Evolutionary conservation across 2,329 filamentous ascomycete species (phyloP).

Genomic region (Aspergillus ibericus): DNA sequence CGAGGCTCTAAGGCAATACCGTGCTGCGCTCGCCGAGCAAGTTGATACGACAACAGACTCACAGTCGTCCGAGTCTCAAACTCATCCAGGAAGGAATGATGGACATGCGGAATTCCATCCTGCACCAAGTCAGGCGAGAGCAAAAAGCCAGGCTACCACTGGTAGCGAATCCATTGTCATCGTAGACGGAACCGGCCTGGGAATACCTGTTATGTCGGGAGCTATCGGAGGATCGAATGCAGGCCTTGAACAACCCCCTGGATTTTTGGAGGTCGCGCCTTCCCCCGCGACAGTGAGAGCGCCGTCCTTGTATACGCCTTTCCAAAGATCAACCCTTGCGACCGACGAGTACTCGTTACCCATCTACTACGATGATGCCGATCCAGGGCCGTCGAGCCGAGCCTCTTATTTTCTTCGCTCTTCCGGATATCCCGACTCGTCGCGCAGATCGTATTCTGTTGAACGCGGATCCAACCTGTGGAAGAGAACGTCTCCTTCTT

Average conservation of each 20-base stretch:
- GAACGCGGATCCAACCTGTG: constrained; percentile 25
- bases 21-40: constrained; percentile 59
- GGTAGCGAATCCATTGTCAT: constrained; percentile 93
- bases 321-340: constrained; percentile 22
- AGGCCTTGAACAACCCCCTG: constrained; percentile 17
- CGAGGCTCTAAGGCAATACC: constrained; percentile 74
- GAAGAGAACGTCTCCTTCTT: constrained; percentile 33
- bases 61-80: background rate
- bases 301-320: constrained; percentile 19
- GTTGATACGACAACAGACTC: constrained; percentile 7
- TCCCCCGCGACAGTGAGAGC: constrained; percentile 15
- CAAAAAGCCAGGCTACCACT: constrained; percentile 62
- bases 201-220: constrained; percentile 42
- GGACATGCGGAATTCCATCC: background rate
- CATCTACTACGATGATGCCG: constrained; percentile 30
- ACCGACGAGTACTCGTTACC: constrained; percentile 31
- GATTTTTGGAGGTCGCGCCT: constrained; percentile 16
- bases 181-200: constrained; percentile 63
- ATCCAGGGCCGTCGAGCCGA: constrained; percentile 11
- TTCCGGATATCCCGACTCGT: constrained; percentile 16
- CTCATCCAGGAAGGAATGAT: background rate
- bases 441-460: constrained; percentile 30
- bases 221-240: constrained; percentile 24
- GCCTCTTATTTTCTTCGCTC: constrained; percentile 17
- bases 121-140: constrained; percentile 30